A percentile compares a stretch with the other conserved stretches of the same genome.
These are phyloP conservation scores for Tetracladium maxilliforme DNA, from an alignment of 2,329 filamentous ascomycete species.

Conservation along the genomic window DNA sequence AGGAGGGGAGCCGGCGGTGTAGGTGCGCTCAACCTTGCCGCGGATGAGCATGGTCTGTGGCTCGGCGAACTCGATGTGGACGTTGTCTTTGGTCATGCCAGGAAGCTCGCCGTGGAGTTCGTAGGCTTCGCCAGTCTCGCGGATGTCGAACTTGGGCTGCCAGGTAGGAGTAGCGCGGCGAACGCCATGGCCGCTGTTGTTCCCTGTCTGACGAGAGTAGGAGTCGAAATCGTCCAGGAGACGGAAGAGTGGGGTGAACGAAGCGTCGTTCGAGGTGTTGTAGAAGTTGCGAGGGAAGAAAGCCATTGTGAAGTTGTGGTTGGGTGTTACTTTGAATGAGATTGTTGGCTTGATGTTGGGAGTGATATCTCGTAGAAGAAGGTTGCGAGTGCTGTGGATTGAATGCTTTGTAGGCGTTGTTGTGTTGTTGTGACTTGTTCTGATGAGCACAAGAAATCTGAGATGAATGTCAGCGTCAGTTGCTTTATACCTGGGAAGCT, in stretches of 20 bases:
- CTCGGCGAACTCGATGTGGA: slow-evolving; percentile 69
- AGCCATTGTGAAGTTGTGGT: slow-evolving; percentile 39
- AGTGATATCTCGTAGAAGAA: slow-evolving; percentile 13
- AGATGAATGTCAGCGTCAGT: no score
- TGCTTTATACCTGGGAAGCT: no score
- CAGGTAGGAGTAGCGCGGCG: slow-evolving; percentile 28
- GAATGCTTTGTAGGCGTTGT: no score
- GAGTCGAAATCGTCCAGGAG: slow-evolving; percentile 49
- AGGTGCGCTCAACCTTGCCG: slow-evolving; percentile 52
- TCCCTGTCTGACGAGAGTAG: slow-evolving; percentile 23
- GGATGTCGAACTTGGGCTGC: slow-evolving; percentile 66
- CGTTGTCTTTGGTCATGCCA: slow-evolving; percentile 57
- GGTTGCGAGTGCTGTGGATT: no score
- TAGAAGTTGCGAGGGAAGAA: slow-evolving; percentile 39
- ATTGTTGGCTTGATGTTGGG: slow-evolving; percentile 9
- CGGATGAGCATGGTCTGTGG: slow-evolving; percentile 57
- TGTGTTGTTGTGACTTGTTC: no score
- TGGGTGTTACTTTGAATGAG: slow-evolving; percentile 8
- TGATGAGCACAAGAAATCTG: no score
- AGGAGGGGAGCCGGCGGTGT: slow-evolving; percentile 37
- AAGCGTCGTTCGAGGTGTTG: slow-evolving; percentile 15
- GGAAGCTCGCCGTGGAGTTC: slow-evolving; percentile 72
- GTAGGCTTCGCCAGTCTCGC: slow-evolving; percentile 52
- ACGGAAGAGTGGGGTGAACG: slow-evolving; percentile 46
- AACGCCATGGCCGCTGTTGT: slow-evolving; percentile 2